Evolutionary conservation across 352 stramenopile species (phyloP), one percentile per base, ranked within the genome.

Genomic region (Phytophthora niederhauseri): DNA sequence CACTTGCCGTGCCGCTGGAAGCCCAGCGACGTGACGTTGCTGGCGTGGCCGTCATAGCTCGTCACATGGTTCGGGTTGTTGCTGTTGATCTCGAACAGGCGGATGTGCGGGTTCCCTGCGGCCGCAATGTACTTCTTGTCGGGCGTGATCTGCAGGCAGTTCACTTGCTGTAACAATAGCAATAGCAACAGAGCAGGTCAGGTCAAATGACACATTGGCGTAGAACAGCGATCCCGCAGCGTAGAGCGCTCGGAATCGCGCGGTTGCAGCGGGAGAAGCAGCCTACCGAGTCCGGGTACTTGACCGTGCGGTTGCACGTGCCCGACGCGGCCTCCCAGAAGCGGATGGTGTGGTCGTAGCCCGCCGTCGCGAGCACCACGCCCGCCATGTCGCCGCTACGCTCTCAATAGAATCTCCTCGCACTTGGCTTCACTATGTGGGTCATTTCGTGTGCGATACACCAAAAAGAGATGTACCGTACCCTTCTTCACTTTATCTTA

Each of bases 341-440:
- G 66, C 97, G 86, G 70, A 99, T 99, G 66, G 98, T 99, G 82
- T 99, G 95, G 83, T 99, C 97, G 74, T 99, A 99, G 11, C 97
- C 97, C 38, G 93, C 97, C 11, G 97, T 99, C 50, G 96, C 97
- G 51, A 99, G 79, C 73, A 99, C 97, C 4, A 99, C 97, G 59
- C 85, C 84, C 9, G 85, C 79, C 88, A 96, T 96, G 22, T 61
- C 79, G 28, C 26, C 14, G 3, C 17, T 9, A 15, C 36, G 36
- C 9, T 46, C 8, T 1, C 38, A 48, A 48, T n/a, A n/a, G 6
- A 41, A 41, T 41, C 34, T 41, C 34, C 1, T 41, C 12, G 11
- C 31, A 36, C 31, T 41, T 41, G 34, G 14, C 34, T 41, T 41
- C 38, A 48, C 38, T 48, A 48, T 64, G 53, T n/a, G n/a, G n/a